Conservation (phyloP, 2,329 filamentous ascomycete species). For the Canariomyces notabilis region DNA sequence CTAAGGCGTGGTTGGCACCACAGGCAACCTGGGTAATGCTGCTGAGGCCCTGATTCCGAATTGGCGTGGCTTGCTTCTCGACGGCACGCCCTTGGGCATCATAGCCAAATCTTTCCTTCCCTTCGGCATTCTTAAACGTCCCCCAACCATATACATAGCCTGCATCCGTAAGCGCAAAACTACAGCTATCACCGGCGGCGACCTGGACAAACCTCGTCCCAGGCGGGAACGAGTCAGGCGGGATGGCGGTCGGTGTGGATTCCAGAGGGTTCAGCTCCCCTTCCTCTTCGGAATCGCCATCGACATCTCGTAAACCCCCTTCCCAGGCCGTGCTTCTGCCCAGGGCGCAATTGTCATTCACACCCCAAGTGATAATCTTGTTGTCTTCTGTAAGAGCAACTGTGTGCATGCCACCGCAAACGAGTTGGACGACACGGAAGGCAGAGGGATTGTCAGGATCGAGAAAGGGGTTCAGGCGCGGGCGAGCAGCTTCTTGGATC, state of each 20-base stretch:
- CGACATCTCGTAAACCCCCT: conserved; percentile 48
- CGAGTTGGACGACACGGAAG: conserved; percentile 59
- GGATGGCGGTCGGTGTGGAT: conserved; percentile 53
- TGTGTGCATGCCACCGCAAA: conserved; percentile 76
- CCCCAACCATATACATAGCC: conserved; percentile 79
- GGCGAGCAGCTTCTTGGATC: conserved; percentile 60
- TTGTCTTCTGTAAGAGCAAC: conserved; percentile 72
- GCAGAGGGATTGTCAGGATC: too few relatives aligned
- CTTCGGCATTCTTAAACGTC: conserved; percentile 63
- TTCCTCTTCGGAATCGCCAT: conserved; percentile 27
- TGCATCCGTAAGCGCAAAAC: conserved; percentile 68
- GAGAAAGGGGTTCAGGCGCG: conserved; percentile 62
- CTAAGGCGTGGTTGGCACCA: conserved; percentile 18
- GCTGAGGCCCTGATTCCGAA: conserved; percentile 50
- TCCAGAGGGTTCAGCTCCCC: conserved; percentile 56
- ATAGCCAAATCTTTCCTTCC: too few relatives aligned
- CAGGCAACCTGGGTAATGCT: conserved; percentile 11
- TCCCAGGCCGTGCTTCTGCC: conserved; percentile 65
- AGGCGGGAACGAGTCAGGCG: conserved; percentile 35
- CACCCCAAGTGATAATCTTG: conserved; percentile 77
- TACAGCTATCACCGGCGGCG: conserved; percentile 66
- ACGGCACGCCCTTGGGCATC: conserved; percentile 22
- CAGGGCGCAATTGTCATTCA: conserved; percentile 77
- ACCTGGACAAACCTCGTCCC: conserved; percentile 48
- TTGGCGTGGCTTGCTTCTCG: conserved; percentile 43